Conservation (phyloP, 2,329 filamentous ascomycete genomes). For the Arthrobotrys entomopaga region DNA sequence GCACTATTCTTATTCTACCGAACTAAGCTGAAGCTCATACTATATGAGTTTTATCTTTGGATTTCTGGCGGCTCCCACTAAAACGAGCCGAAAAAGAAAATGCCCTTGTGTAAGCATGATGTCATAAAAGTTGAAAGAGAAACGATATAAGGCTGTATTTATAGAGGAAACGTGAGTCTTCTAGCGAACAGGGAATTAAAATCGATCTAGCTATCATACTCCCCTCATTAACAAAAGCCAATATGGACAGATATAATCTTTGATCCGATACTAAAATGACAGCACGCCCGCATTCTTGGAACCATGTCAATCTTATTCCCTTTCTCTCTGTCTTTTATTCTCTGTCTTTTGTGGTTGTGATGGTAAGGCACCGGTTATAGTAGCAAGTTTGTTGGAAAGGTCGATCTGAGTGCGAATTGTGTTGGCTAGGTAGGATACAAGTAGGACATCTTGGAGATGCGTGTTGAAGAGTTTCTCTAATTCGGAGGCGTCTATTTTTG, state of each 20-base stretch:
- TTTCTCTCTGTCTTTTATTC: conserved; percentile 41
- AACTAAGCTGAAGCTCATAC: conserved; percentile 27
- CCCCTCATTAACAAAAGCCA: too few relatives aligned
- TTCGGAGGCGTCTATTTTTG: conserved; percentile 89
- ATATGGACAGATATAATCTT: too few relatives aligned
- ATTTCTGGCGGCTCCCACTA: conserved; percentile 2
- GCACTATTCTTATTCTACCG: conserved; percentile 32
- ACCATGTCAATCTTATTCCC: conserved; percentile 25
- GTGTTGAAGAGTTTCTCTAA: conserved; percentile 99
- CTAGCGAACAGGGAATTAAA: too few relatives aligned
- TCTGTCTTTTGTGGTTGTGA: conserved; percentile 41
- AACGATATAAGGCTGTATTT: too few relatives aligned
- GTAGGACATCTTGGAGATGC: conserved; percentile 98
- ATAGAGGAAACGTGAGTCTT: too few relatives aligned
- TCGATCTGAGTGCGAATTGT: conserved; percentile 99
- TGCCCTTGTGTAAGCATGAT: too few relatives aligned
- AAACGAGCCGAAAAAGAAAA: too few relatives aligned
- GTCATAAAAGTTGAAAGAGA: too few relatives aligned
- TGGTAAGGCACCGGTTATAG: conserved; percentile 23
- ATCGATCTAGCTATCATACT: too few relatives aligned
- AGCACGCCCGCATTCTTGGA: too few relatives aligned
- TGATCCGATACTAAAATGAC: too few relatives aligned
- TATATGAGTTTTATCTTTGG: conserved; percentile 41
- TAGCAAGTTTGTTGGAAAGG: conserved; percentile 91
- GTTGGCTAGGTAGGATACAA: conserved; percentile 98